These are phyloP conservation scores for Drosera spatulata DNA, from an alignment of 179 eudicot species.

Conservation along the genomic window DNA sequence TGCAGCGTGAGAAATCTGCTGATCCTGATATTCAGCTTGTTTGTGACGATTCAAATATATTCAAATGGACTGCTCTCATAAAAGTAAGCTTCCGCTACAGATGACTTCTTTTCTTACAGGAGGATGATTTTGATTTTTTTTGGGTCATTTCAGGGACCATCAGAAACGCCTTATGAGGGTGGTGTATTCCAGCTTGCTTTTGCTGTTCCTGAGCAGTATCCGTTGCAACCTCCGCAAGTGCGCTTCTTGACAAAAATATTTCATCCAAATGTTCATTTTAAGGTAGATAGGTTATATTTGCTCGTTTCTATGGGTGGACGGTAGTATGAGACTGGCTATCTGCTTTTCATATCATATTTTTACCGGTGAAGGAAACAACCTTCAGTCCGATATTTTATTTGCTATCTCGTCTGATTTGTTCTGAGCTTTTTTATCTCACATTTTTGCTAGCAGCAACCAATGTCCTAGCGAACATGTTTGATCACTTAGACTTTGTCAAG, in stretches of 20 bases:
- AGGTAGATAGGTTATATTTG: conserved; percentile 29
- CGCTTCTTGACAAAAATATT: conserved; percentile 92
- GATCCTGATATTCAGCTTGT: conserved; percentile 95
- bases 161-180: conserved; percentile 93
- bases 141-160: conserved; percentile 54
- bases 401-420: background rate
- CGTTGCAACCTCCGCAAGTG: conserved; percentile 99
- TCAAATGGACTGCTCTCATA: conserved; percentile 91
- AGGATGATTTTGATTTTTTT: conserved; percentile 1
- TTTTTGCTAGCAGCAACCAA: background rate
- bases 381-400: background rate
- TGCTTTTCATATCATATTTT: background rate
- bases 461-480: no score
- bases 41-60: conserved; percentile 86
- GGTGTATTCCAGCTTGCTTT: conserved; percentile 99
- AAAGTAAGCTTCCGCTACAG: conserved; percentile 36
- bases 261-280: conserved; percentile 97
- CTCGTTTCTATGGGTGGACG: no score
- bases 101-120: conserved; percentile 2
- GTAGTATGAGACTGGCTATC: background rate
- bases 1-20: conserved; percentile 75
- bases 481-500: no score
- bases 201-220: conserved; percentile 92
- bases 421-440: background rate
- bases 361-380: no score